Evolutionary conservation across 23 red algal genomes (phyloP), one percentile per base, ranked within the genome.

Genomic region (Gracilaria caudata): DNA sequence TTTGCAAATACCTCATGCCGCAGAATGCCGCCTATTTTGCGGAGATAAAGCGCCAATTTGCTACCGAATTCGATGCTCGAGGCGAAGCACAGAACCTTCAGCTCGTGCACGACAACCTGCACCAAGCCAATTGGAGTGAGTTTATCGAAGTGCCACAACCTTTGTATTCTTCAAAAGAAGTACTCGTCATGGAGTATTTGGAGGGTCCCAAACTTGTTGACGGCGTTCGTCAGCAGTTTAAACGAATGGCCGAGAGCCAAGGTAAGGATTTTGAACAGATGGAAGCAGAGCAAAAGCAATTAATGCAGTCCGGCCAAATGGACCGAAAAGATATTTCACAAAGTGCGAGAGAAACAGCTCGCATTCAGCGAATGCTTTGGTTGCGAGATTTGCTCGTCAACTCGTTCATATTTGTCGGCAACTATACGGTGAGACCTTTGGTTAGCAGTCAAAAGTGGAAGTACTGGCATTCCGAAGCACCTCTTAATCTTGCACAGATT

Each of bases 151-250:
- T 97, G 4, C 94, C 94, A 14, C 20, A 74, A n/a, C 86, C 88
- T 4, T 51, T 97, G 28, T 29, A 63, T 26, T 84, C 68, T 41
- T 89, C 88, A 20, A 86, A 92, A 73, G 36, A 88, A 3, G 88
- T 97, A 34, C 89, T 97, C 8, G 84, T 92, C 21, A 97, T 97
- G 94, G 84, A 79, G 39, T 89, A 89, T 57, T 66, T 97, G 47
- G 82, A 80, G 30, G 94, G 94, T 2, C 73, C 73, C 26, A 86
- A 91, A 41, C 71, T 97, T 47, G 92, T 94, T 28, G 92, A 94
- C 38, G 85, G 81, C 53, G 73, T 94, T 24, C 51, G 81, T 19
- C 49, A 68, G 33, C 54, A 89, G 37, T 88, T 82, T 26, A 63
- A 74, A 23, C 37, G 41, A 55, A 17, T 94, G 57, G 92, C 92